Evolutionary conservation across 1,284 basidiomycete genomes (phyloP).

Genomic region (Ganoderma resinaceum): DNA sequence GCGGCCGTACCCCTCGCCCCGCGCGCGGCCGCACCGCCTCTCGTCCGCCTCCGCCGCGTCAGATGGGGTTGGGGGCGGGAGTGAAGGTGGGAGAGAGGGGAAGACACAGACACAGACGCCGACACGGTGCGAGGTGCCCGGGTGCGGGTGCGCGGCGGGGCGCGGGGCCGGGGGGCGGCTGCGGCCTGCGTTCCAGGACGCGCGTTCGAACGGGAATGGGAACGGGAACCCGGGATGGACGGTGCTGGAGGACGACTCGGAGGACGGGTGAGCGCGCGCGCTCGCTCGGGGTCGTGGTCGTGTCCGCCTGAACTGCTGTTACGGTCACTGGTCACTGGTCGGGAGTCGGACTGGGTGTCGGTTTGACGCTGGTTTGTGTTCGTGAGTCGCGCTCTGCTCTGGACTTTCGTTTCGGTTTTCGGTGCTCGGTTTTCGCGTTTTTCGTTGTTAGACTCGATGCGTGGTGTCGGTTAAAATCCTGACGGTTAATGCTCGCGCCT

Average conservation of each 20-base stretch:
- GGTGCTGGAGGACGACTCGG: conserved; percentile 26
- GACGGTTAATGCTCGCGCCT: neutral
- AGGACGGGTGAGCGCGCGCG: conserved; percentile 9
- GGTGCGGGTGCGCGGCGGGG: conserved; percentile 22
- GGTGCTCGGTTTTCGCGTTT: no score
- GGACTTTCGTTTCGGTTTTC: no score
- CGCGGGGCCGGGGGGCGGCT: conserved; percentile 20
- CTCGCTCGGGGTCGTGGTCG: neutral
- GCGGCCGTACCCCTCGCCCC: conserved; percentile 25
- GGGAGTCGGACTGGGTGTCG: neutral
- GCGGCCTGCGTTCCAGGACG: conserved; percentile 28
- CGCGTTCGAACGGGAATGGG: neutral
- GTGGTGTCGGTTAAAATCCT: no score
- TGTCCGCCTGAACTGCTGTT: no score
- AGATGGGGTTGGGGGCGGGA: neutral
- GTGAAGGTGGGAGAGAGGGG: neutral
- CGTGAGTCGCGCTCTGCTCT: no score
- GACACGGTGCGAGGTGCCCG: conserved; percentile 25
- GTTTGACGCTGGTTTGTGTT: neutral
- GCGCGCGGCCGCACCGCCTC: conserved; percentile 12
- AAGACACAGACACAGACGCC: neutral
- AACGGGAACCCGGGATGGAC: conserved; percentile 19
- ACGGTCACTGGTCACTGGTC: neutral
- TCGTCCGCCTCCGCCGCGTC: conserved; percentile 1
- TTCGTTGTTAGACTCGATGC: no score